Evolutionary conservation across 495 filamentous ascomycete species (phyloP), one percentile per base, ranked within the genome.

Genomic region (Melanomma pulvis-pyrius): DNA sequence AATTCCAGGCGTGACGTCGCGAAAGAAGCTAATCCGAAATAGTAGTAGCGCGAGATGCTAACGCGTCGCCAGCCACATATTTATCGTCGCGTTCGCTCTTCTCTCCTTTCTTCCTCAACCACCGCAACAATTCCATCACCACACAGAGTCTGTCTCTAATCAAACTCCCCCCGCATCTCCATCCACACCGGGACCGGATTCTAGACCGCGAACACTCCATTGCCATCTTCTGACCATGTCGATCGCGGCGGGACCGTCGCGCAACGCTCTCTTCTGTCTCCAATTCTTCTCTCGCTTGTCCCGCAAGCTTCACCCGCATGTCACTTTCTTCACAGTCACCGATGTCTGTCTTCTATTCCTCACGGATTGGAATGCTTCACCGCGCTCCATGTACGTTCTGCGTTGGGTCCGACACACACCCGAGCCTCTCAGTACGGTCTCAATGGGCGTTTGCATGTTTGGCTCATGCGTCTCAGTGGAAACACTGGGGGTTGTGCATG

Each of bases 261-360:
- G 56, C 41, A 53, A 49, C 64, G 24, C 28, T 54, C 47, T 46
- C 58, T 70, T 52, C 49, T 46, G 34, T 29, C 51, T 53, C 46
- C 61, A 50, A 26, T 25, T 63, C 64, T 73, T 82, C 78, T 78
- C 75, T 79, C 78, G 75, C 72, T 66, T 65, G 59, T 57, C 74
- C 55, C 62, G 52, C 21, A 73, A 69, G 56, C 36, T 22, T 68
- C 70, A 78, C 76, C 8, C 79, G 84, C 87, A 87, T 77, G 72
- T 66, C 86, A 83, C 87, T 86, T 81, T 82, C 86, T 77, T 79
- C 69, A 88, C 80, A 89, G 87, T 78, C 79, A 82, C 86, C 86
- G 86, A 83, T 74, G 74, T 78, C 75, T 73, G 76, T 87, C 85
- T 85, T 87, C 83, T 80, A 67, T 51, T 47, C 65, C 56, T 73